Evolutionary conservation across 345 rosid species (phyloP).

Genomic region (Leavenworthia alabamica): DNA sequence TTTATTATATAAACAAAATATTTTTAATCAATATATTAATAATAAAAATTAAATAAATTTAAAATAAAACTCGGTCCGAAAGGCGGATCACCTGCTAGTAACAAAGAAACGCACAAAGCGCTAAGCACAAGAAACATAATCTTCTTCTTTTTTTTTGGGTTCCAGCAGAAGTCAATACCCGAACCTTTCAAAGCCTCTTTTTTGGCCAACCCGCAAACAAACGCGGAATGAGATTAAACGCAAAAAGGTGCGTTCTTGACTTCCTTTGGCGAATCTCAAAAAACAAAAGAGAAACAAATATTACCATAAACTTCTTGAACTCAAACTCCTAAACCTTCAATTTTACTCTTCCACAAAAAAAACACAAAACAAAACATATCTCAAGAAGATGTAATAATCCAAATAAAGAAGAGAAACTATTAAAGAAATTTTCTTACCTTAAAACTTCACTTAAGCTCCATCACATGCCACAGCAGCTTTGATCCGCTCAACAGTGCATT

Average conservation of each 20-base stretch:
- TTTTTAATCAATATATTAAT: too few species aligned
- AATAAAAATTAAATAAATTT: too few species aligned
- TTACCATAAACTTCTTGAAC: conserved; percentile 10
- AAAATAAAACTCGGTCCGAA: too few species aligned
- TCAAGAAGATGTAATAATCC: conserved; percentile 2
- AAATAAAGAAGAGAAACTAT: neutral
- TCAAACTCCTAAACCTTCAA: neutral
- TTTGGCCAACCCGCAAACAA: too few species aligned
- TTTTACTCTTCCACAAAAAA: conserved; percentile 9
- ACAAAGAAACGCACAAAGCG: conserved; percentile 9
- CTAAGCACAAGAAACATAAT: conserved; percentile 10
- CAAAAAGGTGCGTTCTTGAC: conserved; percentile 86
- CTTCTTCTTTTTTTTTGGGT: too few species aligned
- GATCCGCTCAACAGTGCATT: conserved; percentile 86
- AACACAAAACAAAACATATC: conserved; percentile 1
- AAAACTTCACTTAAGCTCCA: conserved; percentile 2
- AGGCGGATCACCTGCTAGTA: too few species aligned
- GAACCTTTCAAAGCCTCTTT: conserved; percentile 42
- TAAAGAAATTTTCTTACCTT: neutral
- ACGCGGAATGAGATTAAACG: conserved; percentile 37
- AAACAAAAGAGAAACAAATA: conserved; percentile 2
- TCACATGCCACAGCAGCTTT: conserved; percentile 51
- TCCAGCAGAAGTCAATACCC: conserved; percentile 71
- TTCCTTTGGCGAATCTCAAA: conserved; percentile 37
- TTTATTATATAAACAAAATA: too few species aligned